phyloP scores from a whole-genome alignment of 257 asterid species.

The Parsonsia alboflavescens region DNA sequence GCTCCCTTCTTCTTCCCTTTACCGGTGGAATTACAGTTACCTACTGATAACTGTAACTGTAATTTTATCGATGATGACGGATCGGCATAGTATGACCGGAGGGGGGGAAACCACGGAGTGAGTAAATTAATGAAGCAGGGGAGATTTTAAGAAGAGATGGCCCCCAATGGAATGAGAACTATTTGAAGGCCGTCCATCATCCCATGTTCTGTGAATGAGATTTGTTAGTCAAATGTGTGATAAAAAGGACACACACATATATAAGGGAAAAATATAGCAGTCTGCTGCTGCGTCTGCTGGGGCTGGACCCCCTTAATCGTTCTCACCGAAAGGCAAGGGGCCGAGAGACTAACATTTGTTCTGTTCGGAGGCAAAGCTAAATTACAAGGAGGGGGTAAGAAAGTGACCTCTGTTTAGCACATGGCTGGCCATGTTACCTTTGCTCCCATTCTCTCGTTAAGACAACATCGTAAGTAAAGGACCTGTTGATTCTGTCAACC shows the following conservation, averaged over 20 bases:
- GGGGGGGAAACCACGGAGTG: not conserved
- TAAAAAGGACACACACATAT: slow-evolving; percentile 3
- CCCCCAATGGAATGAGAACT: slow-evolving; percentile 28
- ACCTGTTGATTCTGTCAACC: slow-evolving; percentile 16
- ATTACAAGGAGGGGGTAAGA: slow-evolving; percentile 3
- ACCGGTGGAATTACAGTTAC: too few species aligned
- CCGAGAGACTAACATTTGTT: not conserved
- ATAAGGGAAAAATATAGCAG: not conserved
- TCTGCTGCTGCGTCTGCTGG: too few species aligned
- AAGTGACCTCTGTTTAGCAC: slow-evolving; percentile 33
- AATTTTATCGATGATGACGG: too few species aligned
- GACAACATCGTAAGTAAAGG: slow-evolving; percentile 27
- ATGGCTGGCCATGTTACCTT: slow-evolving; percentile 55
- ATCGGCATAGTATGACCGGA: too few species aligned
- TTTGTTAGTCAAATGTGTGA: slow-evolving; percentile 35
- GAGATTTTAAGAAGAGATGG: slow-evolving; percentile 14
- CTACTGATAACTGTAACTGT: too few species aligned
- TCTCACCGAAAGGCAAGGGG: slow-evolving; percentile 30
- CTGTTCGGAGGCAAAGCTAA: slow-evolving; percentile 1
- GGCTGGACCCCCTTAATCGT: slow-evolving; percentile 31
- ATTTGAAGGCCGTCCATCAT: slow-evolving; percentile 27
- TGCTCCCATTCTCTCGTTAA: slow-evolving; percentile 39
- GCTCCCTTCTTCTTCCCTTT: not conserved
- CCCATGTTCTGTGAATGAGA: slow-evolving; percentile 80
- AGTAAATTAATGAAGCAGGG: not conserved